Evolutionary conservation across 2,329 filamentous ascomycete species (phyloP), one percentile per base, ranked within the genome.

Genomic region (Cladophialophora immunda): DNA sequence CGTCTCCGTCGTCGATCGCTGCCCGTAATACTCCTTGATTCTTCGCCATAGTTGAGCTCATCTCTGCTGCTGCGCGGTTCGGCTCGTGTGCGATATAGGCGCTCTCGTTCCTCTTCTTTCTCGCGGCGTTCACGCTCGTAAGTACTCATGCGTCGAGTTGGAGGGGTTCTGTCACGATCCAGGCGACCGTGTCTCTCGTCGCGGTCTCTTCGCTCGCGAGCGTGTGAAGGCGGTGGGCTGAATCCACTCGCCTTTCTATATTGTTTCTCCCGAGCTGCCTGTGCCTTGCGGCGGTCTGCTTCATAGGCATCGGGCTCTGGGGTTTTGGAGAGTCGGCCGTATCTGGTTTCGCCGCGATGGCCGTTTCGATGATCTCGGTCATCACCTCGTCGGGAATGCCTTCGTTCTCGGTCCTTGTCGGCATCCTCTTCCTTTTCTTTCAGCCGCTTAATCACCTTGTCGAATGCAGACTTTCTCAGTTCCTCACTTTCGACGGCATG

Each of bases 251-350:
- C 88, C 81, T 95, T 96, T 78, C 92, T 90, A 80, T 97, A 96
- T 74, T 96, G 94, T 71, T 94, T 91, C 81, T 98, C 96, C 56
- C 96, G 90, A 76, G 97, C 94, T 65, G 94, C 93, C 76, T 95
- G 94, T 52, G 94, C 94, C 78, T 94, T 95, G 75, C 93, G 91
- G 71, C 95, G 89, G 77, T 99, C 95, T 67, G 94, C 95, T 80
- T 98, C 95, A 79, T 99, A 99, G 22, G 92, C 88, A 81, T 99
- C 94, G 66, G 88, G 87, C 79, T 98, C 95, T n/a, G 93, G 94
- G 73, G 91, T 94, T 74, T 93, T 92, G 76, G 92, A 96, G 73
- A 88, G 87, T 73, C 92, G 85, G 59, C 78, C 78, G 55, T 78
- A 75, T 36, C 77, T 75, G 29, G 73, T 63, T 17, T 74, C 72